Evolutionary conservation across 73 alveolate species (phyloP), one percentile per base, ranked within the genome.

Genomic region (Durusdinium trenchii): DNA sequence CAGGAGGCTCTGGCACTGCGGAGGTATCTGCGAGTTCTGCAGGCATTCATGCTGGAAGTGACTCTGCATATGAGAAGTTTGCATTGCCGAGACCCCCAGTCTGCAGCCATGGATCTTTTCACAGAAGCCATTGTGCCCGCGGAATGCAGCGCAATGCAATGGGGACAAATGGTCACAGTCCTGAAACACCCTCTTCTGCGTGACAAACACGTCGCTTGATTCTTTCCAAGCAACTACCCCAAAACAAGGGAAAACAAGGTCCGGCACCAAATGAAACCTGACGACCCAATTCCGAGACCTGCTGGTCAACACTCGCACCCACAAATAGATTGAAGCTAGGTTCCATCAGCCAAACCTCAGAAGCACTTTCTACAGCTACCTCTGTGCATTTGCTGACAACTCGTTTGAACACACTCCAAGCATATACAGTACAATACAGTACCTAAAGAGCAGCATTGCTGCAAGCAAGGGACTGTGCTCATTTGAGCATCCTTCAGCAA

Each of bases 81-180:
- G n/a, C n/a, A n/a, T n/a, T n/a, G n/a, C 78, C 38, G 9, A 36
- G 42, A 36, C 35, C 26, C 45, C n/a, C n/a, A 35, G 45, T n/a
- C 1, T 43, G 43, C 36, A 42, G 52, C 42, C 96, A 64, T 16
- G 97, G 60, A 43, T 46, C 97, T 48, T 69, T 47, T 91, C 97
- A 23, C 97, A 91, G 38, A 75, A 45, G 2, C 64, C 87, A 75
- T 3, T n/a, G 35, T 91, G 97, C 36, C 97, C 97, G 23, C 97
- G 97, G 83, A 91, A 91, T 5, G 97, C 97, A n/a, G 97, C 97
- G 45, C 78, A 46, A 57, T 91, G 97, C 75, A 91, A 16, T 14
- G 97, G 73, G 1, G 97, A 69, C 76, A 91, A 54, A n/a, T 79
- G 57, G 47, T 91, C 97, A 40, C 97, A 91, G 60, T 91, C 97